Conservation (phyloP, 2,329 filamentous ascomycete species). For the Sphaerulina musiva region DNA sequence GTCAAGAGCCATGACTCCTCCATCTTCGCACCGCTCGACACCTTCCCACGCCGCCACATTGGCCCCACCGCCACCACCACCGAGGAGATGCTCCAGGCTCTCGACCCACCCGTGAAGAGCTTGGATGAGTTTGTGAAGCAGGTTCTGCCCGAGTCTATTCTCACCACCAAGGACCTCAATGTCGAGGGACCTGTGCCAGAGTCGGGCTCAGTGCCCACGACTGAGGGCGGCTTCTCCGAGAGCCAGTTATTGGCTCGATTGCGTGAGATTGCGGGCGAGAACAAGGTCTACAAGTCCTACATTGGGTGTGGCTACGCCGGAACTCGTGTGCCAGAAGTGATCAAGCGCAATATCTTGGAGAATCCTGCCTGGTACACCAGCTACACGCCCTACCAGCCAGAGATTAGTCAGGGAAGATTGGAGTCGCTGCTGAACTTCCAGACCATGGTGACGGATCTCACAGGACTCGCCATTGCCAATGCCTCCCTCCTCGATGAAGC, state of each 20-base stretch:
- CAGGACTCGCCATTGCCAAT: constrained; percentile 79
- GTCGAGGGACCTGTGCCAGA: constrained; percentile 47
- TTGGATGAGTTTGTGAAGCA: constrained; percentile 79
- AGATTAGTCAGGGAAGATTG: constrained; percentile 90
- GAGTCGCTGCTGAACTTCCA: constrained; percentile 94
- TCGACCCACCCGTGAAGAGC: constrained; percentile 66
- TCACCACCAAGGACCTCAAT: constrained; percentile 58
- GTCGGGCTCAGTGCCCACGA: constrained; percentile 35
- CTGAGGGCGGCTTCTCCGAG: constrained; percentile 50
- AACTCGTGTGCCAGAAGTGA: constrained; percentile 79
- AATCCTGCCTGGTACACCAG: constrained; percentile 96
- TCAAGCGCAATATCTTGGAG: constrained; percentile 87
- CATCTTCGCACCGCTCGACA: constrained; percentile 48
- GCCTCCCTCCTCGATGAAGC: constrained; percentile 85
- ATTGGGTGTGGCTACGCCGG: constrained; percentile 86
- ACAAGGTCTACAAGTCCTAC: constrained; percentile 59
- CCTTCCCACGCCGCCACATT: constrained; percentile 78
- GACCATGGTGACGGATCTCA: constrained; percentile 83
- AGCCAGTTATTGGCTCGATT: constrained; percentile 52
- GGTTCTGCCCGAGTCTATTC: constrained; percentile 73
- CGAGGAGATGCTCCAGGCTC: constrained; percentile 68
- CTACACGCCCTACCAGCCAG: constrained; percentile 94
- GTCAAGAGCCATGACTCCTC: constrained; percentile 24
- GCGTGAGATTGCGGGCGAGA: constrained; percentile 52
- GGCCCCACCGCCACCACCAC: constrained; percentile 67